Conservation (phyloP, 2,329 filamentous ascomycete genomes). For the Plenodomus tracheiphilus region DNA sequence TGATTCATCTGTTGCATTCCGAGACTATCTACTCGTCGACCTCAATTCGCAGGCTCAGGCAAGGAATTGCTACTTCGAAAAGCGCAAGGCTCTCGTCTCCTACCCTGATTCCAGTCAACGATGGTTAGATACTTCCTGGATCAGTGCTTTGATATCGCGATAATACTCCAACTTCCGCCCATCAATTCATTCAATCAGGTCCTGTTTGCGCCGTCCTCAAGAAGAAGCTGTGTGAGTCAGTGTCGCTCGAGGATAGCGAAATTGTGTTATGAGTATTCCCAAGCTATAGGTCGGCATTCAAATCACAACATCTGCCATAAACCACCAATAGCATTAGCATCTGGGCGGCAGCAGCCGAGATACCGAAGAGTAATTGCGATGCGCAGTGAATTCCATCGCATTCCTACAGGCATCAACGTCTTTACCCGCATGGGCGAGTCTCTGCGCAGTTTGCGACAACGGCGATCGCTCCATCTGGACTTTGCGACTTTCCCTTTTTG, state of each 20-base stretch:
- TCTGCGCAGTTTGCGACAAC: neutral
- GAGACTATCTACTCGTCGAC: no score
- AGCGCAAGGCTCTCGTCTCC: no score
- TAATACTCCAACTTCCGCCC: no score
- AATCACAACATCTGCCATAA: neutral
- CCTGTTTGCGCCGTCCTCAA: neutral
- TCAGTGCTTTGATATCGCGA: no score
- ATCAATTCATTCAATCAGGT: neutral
- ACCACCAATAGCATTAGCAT: constrained; percentile 2
- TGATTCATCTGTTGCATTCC: no score
- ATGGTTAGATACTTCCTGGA: no score
- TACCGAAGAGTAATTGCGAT: constrained; percentile 21
- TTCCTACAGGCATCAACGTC: neutral
- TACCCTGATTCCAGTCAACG: no score
- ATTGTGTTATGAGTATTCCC: neutral
- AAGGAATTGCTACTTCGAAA: no score
- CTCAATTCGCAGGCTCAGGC: no score
- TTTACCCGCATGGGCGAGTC: neutral
- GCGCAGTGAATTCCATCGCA: constrained; percentile 14
- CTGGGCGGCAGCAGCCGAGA: constrained; percentile 13
- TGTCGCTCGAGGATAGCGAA: neutral
- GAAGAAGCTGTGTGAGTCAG: neutral
- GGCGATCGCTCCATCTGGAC: neutral
- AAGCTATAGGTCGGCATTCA: neutral
- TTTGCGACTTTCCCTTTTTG: neutral